phyloP scores from a whole-genome alignment of 139 green algal species.

The Pseudopediastrum boryanum region DNA sequence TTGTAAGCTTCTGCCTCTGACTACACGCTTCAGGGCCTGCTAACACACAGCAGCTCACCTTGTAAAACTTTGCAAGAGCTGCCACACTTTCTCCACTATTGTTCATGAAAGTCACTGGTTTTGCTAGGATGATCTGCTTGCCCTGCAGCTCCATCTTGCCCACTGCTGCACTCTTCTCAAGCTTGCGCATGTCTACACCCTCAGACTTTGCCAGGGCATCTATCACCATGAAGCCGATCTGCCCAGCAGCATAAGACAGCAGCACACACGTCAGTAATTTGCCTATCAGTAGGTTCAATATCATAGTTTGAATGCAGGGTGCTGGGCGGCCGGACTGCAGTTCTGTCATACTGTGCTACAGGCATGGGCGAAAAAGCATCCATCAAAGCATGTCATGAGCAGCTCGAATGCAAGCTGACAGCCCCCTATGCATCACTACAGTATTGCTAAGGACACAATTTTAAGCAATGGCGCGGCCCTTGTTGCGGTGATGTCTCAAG shows the following conservation, averaged over 20 bases:
- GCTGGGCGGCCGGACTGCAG: not conserved
- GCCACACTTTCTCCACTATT: constrained; percentile 79
- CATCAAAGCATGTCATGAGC: not conserved
- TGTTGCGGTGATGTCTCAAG: not conserved
- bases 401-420: not conserved
- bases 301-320: not conserved
- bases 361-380: not conserved
- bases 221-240: constrained; percentile 86
- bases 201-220: constrained; percentile 67
- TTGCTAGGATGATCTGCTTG: constrained; percentile 39
- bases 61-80: constrained; percentile 75
- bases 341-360: not conserved
- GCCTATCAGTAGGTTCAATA: too few relatives aligned
- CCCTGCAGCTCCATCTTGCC: constrained; percentile 34
- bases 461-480: not conserved
- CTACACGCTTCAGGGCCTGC: too few relatives aligned
- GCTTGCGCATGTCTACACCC: constrained; percentile 64
- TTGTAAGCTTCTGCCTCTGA: too few relatives aligned
- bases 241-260: not conserved
- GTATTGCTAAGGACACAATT: too few relatives aligned
- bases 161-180: constrained; percentile 75
- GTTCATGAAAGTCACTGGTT: constrained; percentile 66
- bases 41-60: too few relatives aligned
- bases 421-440: too few relatives aligned
- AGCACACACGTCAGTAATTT: not conserved